Base-by-base conservation (phyloP, 768 basidiomycete species). In the Termitomyces sp. region DNA sequence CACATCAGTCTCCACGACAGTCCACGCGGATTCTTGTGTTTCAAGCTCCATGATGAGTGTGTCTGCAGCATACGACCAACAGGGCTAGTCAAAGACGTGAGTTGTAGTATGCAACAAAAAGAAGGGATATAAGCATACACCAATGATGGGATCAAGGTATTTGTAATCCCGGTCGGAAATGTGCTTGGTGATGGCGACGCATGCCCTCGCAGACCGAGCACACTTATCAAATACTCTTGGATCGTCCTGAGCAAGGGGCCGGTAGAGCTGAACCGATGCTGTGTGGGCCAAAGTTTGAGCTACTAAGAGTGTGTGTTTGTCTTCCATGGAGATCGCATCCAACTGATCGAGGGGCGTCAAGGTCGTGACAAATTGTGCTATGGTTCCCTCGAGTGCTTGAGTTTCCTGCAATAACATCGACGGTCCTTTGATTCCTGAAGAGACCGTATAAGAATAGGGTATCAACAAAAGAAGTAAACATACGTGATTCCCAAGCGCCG, bases 81-180 rank as follows among this genome's bases (percentile, higher is more conserved):
- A 89, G 9, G 84, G 81, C 89, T 89, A 16, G 50, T 35, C 29
- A 56, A 43, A 40, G 63, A 48, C 21, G 31, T 49, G 31, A 56
- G 64, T 42, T n/a, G 61, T 43, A 55, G 31, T n/a, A n/a, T 12
- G 53, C 44, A 32, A 60, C 37, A 41, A 44, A 9, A 57, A 38
- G 55, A 43, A 42, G 59, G 48, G 12, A 31, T 29, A 38, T 5
- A 27, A 21, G 72, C 87, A 61, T 74, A 90, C 89, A 51, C 85
- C 87, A 59, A 90, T 77, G 60, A 90, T 82, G 25, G 89, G 89
- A 71, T 92, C 89, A n/a, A 90, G 77, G 69, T 83, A 86, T 38
- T 81, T 78, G 60, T 82, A 86, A 63, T 90, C 88, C 62, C 78
- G 69, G 25, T 89, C 86, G 25, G 77, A 69, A 54, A 90, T 75